These are phyloP conservation scores for Puccinia novopanici DNA, from an alignment of 1,284 basidiomycete species.

Conservation along the genomic window DNA sequence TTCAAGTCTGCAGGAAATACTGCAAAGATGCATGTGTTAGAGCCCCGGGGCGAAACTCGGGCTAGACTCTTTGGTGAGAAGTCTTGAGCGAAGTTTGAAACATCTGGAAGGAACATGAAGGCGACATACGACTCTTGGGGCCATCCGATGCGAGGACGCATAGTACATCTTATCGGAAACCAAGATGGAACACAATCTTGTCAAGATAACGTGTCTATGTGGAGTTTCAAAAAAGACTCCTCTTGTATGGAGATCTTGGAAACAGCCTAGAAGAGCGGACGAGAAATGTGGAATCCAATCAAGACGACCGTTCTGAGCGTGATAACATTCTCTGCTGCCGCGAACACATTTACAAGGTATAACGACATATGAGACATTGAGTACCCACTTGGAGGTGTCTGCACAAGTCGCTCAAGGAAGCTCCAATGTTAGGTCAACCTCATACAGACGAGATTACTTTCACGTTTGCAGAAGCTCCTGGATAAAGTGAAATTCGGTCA, in stretches of 20 bases:
- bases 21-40: background rate
- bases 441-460: no score
- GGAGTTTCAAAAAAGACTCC: background rate
- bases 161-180: slow-evolving; percentile 6
- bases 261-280: background rate
- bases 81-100: slow-evolving; percentile 12
- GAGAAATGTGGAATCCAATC: no score
- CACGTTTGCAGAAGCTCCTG: no score
- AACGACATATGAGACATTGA: no score
- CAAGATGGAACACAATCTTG: background rate
- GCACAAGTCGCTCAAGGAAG: no score
- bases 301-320: no score
- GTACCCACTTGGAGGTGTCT: no score
- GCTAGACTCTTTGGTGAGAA: background rate
- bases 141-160: background rate
- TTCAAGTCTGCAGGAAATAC: background rate
- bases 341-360: no score
- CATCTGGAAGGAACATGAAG: background rate
- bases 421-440: no score
- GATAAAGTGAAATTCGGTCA: no score
- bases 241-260: background rate
- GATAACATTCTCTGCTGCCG: no score
- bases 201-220: slow-evolving; percentile 1
- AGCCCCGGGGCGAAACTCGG: background rate
- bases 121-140: background rate